These are phyloP conservation scores for Adansonia madagascariensis DNA, from an alignment of 441 rosid genomes.

Conservation along the genomic window DNA sequence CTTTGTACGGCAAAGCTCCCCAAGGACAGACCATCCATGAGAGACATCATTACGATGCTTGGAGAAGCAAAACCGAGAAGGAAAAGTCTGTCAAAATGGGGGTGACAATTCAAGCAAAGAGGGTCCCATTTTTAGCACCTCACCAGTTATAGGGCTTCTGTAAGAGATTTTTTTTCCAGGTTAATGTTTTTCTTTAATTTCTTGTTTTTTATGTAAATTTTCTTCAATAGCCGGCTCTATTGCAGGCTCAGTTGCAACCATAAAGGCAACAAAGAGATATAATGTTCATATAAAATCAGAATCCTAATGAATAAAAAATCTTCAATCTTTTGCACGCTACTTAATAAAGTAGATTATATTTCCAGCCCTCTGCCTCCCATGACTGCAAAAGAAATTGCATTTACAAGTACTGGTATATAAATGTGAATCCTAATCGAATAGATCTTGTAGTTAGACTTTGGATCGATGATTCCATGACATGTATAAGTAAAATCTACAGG, in stretches of 20 bases:
- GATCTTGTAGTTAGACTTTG: background rate
- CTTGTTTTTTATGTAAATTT: slow-evolving; percentile 28
- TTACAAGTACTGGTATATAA: background rate
- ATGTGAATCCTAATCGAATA: background rate
- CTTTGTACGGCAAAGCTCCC: slow-evolving; percentile 84
- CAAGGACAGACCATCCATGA: slow-evolving; percentile 85
- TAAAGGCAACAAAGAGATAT: background rate
- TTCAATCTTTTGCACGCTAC: background rate
- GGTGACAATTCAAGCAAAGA: slow-evolving; percentile 44
- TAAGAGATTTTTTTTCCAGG: slow-evolving; percentile 21
- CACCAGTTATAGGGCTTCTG: slow-evolving; percentile 53
- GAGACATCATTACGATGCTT: slow-evolving; percentile 82
- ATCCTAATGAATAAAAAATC: background rate
- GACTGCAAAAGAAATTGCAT: background rate
- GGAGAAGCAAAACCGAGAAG: slow-evolving; percentile 90
- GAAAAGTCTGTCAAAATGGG: slow-evolving; percentile 61
- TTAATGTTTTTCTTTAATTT: background rate
- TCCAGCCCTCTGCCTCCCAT: background rate
- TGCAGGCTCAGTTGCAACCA: background rate
- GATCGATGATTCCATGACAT: background rate
- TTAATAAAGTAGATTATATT: background rate
- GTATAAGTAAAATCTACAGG: background rate
- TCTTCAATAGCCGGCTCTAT: background rate
- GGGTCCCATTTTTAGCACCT: slow-evolving; percentile 48
- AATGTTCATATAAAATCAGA: slow-evolving; percentile 8